Evolutionary conservation across 2,329 filamentous ascomycete genomes (phyloP), one percentile per base, ranked within the genome.

Genomic region (Ophiocordyceps polyrhachis-furcata): DNA sequence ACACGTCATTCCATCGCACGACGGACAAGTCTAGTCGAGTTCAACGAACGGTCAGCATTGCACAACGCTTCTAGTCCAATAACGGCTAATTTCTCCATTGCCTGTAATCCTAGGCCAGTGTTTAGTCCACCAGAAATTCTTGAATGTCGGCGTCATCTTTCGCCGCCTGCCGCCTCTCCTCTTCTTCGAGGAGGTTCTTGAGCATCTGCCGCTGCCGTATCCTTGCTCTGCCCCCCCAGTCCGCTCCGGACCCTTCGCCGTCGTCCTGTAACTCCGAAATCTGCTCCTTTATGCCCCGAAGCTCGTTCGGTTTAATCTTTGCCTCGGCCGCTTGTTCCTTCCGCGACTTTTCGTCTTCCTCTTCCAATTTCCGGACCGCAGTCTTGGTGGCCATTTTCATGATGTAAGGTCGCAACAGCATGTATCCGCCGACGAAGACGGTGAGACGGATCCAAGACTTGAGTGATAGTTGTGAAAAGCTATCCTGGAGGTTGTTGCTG

Each of bases 101-200:
- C 11, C 31, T 14, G 31, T 6, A 9, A 15, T 38, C 35, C 35
- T 38, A n/a, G 35, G 25, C 35, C n/a, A 11, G 14, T 23, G 13
- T 5, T 21, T 40, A 52, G 55, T 76, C 70, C 52, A 74, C 69
- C 58, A 87, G 60, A 53, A 81, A 76, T 61, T 87, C 79, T 56
- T 77, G 73, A 52, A 88, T 81, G 58, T 87, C 81, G 62, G 82
- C 81, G 58, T 85, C 80, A 48, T 81, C 76, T 47, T 79, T 74
- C 52, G 79, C 76, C 43, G 64, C 58, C 53, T 75, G 69, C 51
- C 70, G 65, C 52, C 74, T 61, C 62, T 74, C 67, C 62, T 83
- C 79, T 51, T 69, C 71, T 53, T 78, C 76, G 49, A 83, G 60
- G 54, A 81, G 57, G 55, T 76, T 72, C 67, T 76, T 77, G 48